Evolutionary conservation across 2,329 filamentous ascomycete genomes (phyloP).

Genomic region (Gnomoniopsis sp.): DNA sequence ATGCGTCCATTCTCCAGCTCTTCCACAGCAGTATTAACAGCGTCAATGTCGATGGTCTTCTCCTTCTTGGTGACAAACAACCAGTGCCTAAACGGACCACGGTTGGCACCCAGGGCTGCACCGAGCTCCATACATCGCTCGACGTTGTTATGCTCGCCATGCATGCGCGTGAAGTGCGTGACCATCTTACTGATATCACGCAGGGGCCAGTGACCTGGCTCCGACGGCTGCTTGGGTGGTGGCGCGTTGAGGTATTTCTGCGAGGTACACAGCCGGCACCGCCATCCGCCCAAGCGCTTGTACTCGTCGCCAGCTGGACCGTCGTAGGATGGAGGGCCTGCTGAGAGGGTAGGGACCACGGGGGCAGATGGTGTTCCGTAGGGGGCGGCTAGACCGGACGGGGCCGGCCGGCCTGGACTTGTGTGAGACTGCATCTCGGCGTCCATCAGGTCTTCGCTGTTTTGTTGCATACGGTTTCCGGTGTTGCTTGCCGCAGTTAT

Average conservation of each 20-base stretch:
- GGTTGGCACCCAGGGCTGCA: conserved; percentile 37
- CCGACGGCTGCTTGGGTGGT: conserved; percentile 37
- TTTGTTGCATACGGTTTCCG: neutral
- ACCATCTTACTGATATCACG: conserved; percentile 45
- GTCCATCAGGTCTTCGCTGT: neutral
- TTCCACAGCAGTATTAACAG: conserved; percentile 35
- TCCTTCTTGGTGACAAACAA: conserved; percentile 38
- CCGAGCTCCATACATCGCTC: conserved; percentile 43
- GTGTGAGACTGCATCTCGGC: neutral
- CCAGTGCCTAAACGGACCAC: conserved; percentile 47
- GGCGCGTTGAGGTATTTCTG: conserved; percentile 40
- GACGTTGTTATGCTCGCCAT: conserved; percentile 37
- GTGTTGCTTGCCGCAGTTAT: neutral
- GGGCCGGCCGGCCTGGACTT: neutral
- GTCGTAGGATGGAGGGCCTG: conserved; percentile 17
- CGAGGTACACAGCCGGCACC: conserved; percentile 41
- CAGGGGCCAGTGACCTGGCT: conserved; percentile 44
- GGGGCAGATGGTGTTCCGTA: neutral
- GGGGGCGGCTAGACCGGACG: neutral
- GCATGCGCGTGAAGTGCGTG: conserved; percentile 44
- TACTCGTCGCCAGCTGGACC: conserved; percentile 20
- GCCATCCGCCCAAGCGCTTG: conserved; percentile 44
- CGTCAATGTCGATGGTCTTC: conserved; percentile 29
- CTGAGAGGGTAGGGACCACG: neutral
- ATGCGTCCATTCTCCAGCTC: conserved; percentile 33